These are phyloP conservation scores for Pythium diclinum DNA, from an alignment of 352 stramenopile genomes.

Conservation along the genomic window DNA sequence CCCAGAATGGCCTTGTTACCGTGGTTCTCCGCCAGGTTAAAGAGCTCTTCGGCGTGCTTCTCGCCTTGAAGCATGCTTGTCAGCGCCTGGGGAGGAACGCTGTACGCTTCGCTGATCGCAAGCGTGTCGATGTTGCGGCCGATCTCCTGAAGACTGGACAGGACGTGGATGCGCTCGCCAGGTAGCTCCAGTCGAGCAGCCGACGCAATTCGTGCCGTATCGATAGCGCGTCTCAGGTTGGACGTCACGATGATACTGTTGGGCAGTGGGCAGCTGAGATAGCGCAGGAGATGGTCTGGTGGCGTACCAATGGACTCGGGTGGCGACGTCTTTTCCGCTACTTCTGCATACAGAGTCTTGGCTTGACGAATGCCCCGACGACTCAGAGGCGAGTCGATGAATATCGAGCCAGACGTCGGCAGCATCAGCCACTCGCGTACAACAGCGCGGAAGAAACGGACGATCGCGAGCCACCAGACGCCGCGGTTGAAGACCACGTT, in stretches of 20 bases:
- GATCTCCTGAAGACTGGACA: constrained; percentile 83
- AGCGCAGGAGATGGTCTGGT: constrained; percentile 34
- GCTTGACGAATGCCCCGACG: constrained; percentile 53
- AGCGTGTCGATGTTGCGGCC: constrained; percentile 84
- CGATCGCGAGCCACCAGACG: constrained; percentile 37
- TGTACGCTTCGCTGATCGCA: constrained; percentile 57
- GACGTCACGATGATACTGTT: constrained; percentile 66
- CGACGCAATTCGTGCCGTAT: constrained; percentile 77
- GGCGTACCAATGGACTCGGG: constrained; percentile 20
- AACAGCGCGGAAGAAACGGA: constrained; percentile 51
- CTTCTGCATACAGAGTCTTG: constrained; percentile 41
- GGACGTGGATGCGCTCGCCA: constrained; percentile 70
- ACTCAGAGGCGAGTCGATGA: constrained; percentile 85
- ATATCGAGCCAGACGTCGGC: constrained; percentile 66
- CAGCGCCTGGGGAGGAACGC: constrained; percentile 34
- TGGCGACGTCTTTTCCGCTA: constrained; percentile 32
- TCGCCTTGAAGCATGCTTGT: constrained; percentile 29
- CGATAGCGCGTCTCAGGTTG: constrained; percentile 73
- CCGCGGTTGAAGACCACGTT: constrained; percentile 88
- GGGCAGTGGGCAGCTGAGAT: constrained; percentile 44
- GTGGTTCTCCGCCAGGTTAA: constrained; percentile 71
- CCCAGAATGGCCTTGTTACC: constrained; percentile 79
- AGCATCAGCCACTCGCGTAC: constrained; percentile 68
- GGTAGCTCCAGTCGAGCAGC: constrained; percentile 47
- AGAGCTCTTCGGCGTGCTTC: constrained; percentile 62